Evolutionary conservation across 805 yeast species (phyloP).

Genomic region (Candida hungchunana): DNA sequence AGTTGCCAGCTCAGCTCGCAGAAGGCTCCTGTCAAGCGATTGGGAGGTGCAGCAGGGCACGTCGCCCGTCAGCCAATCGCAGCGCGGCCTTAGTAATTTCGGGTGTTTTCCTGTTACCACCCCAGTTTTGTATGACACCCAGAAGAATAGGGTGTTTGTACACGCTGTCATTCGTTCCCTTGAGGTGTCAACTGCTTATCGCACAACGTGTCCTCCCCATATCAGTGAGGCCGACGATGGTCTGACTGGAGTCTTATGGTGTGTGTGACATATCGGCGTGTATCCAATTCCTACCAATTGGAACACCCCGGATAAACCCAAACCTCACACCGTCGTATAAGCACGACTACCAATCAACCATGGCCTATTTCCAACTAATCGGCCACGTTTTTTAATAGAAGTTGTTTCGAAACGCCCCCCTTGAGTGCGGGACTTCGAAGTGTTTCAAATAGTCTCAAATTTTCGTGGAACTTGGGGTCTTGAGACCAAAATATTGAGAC

Average conservation of each 20-base stretch:
- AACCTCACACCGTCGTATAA: too few species aligned
- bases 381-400: too few species aligned
- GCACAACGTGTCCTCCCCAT: neutral
- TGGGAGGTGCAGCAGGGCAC: neutral
- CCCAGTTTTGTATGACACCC: slow-evolving; percentile 1
- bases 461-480: too few species aligned
- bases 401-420: too few species aligned
- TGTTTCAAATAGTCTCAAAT: too few species aligned
- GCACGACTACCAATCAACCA: too few species aligned
- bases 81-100: slow-evolving; percentile 9
- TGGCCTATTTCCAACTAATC: too few species aligned
- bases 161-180: slow-evolving; percentile 2
- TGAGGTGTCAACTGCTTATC: slow-evolving; percentile 5
- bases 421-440: too few species aligned
- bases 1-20: neutral
- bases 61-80: slow-evolving; percentile 4
- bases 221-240: neutral
- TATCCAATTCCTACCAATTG: too few species aligned
- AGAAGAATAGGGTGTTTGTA: slow-evolving; percentile 9
- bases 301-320: too few species aligned
- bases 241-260: neutral
- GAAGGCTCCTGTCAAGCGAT: slow-evolving; percentile 5
- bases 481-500: too few species aligned
- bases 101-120: slow-evolving; percentile 7
- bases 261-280: too few species aligned